Percentiles rank a stretch among this genome's conserved stretches.
phyloP scores from a whole-genome alignment of 208 protist species.

The Wallacemonas sp. region DNA sequence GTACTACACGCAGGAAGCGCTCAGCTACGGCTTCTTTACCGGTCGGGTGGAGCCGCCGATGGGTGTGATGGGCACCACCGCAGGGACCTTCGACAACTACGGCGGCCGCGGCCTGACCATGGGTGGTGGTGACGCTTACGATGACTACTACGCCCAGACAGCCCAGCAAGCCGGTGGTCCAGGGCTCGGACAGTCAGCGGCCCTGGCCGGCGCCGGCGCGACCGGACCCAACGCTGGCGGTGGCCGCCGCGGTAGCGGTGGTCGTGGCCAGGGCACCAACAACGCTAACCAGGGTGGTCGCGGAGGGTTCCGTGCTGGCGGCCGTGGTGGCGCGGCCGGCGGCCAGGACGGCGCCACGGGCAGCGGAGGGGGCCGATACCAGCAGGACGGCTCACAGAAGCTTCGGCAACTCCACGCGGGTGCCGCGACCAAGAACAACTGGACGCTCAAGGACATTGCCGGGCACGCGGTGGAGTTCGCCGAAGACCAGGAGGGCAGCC shows the following conservation, averaged over 20 bases:
- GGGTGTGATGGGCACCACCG: slow-evolving; percentile 15
- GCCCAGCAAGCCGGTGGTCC: slow-evolving; percentile 7
- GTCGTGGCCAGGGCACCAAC: slow-evolving; percentile 1
- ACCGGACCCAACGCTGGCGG: slow-evolving; percentile 2
- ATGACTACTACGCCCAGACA: slow-evolving; percentile 19
- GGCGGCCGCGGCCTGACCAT: slow-evolving; percentile 1
- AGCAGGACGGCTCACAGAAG: slow-evolving; percentile 59
- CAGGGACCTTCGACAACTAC: slow-evolving; percentile 13
- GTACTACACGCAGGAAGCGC: slow-evolving; percentile 88
- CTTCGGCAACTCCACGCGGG: slow-evolving; percentile 68
- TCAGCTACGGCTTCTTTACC: slow-evolving; percentile 52
- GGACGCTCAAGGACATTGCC: slow-evolving; percentile 82
- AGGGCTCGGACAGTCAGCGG: not conserved
- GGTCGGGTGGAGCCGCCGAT: slow-evolving; percentile 26
- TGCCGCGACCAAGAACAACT: slow-evolving; percentile 44
- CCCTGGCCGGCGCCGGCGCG: slow-evolving; percentile 16
- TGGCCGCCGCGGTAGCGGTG: slow-evolving; percentile 16
- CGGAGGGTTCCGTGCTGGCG: slow-evolving; percentile 23
- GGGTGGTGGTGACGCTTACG: not conserved
- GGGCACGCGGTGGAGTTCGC: slow-evolving; percentile 95
- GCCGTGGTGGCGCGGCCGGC: slow-evolving; percentile 19
- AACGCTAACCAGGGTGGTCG: slow-evolving; percentile 16
- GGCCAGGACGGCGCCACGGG: not conserved
- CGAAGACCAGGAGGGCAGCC: slow-evolving; percentile 96
- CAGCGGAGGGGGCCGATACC: slow-evolving; percentile 12